These are phyloP conservation scores for Cyathus olla DNA, from an alignment of 1,284 basidiomycete genomes.

Conservation along the genomic window DNA sequence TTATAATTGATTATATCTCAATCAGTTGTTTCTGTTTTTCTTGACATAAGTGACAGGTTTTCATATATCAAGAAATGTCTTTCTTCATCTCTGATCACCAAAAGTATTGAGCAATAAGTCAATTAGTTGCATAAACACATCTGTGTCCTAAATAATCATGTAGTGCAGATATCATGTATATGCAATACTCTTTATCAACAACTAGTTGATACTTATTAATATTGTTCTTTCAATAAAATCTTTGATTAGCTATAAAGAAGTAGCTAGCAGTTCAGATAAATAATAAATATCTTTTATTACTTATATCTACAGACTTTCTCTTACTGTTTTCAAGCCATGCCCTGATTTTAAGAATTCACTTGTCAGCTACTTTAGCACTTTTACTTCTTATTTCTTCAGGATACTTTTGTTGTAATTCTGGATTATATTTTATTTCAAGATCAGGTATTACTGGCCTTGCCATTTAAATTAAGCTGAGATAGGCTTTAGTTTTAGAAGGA, in stretches of 20 bases:
- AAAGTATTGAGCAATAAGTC: background rate
- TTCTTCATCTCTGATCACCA: background rate
- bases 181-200: background rate
- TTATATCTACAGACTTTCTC: background rate
- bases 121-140: background rate
- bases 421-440: background rate
- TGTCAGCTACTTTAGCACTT: background rate
- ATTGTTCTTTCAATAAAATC: background rate
- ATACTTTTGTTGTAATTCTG: background rate
- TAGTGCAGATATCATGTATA: background rate
- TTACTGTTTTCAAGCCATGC: background rate
- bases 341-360: background rate
- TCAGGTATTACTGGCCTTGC: background rate
- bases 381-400: background rate
- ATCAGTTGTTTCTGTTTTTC: background rate
- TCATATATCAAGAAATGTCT: constrained; percentile 1
- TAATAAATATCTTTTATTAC: background rate
- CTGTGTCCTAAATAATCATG: background rate
- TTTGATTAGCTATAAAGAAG: background rate
- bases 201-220: background rate
- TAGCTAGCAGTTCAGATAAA: background rate
- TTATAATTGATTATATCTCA: background rate
- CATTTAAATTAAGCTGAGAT: background rate
- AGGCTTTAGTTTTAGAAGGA: background rate
- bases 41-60: background rate